These are phyloP conservation scores for Antrodiella citrinella DNA, from an alignment of 768 basidiomycete species.

Conservation along the genomic window DNA sequence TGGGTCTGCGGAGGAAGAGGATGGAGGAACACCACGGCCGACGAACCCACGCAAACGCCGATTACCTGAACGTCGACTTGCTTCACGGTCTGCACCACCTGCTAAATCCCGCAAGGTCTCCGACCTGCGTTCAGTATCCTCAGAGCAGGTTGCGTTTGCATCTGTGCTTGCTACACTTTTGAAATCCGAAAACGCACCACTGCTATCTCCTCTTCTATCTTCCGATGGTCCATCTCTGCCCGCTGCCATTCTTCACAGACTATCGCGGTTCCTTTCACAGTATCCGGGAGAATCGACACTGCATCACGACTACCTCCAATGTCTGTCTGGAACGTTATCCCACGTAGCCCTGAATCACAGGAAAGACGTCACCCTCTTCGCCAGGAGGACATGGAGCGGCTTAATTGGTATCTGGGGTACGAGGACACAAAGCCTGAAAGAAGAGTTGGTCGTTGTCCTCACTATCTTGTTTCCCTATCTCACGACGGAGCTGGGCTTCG, in stretches of 20 bases:
- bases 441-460: conserved; percentile 69
- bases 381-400: conserved; percentile 50
- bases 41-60: conserved; percentile 29
- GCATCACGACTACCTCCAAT: conserved; percentile 64
- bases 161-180: conserved; percentile 55
- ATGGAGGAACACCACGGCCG: conserved; percentile 7
- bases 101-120: not conserved
- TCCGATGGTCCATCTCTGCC: conserved; percentile 33
- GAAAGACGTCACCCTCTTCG: conserved; percentile 50
- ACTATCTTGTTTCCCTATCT: conserved; percentile 62
- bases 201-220: conserved; percentile 31
- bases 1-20: conserved; percentile 25
- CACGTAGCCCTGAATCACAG: conserved; percentile 75
- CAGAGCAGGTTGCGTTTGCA: conserved; percentile 66
- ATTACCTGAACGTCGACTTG: not conserved
- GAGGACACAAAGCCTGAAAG: conserved; percentile 70
- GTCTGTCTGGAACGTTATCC: conserved; percentile 60
- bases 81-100: not conserved
- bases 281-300: conserved; percentile 73
- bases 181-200: conserved; percentile 48
- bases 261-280: conserved; percentile 52
- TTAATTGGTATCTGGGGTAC: conserved; percentile 72
- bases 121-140: conserved; percentile 25
- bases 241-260: conserved; percentile 47
- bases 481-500: not conserved